A percentile compares a stretch with the other conserved stretches of the same genome.
These are phyloP conservation scores for Linderniella brevidens DNA, from an alignment of 257 asterid species.

Conservation along the genomic window DNA sequence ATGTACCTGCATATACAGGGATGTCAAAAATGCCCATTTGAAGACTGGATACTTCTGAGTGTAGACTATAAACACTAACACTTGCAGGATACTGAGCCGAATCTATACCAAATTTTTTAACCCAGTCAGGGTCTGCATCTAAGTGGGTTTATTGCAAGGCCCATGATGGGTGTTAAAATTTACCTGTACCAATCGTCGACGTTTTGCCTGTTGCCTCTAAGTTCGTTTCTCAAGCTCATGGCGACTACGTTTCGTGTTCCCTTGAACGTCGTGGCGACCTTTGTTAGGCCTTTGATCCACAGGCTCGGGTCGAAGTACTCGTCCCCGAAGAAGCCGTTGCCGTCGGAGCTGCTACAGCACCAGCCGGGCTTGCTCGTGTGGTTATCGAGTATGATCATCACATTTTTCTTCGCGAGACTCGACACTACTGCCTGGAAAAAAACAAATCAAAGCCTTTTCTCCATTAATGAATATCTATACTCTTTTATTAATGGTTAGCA, in stretches of 20 bases:
- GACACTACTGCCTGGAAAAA: conserved; percentile 68
- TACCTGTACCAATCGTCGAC: conserved; percentile 76
- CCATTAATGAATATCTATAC: neutral
- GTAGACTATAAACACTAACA: too few species aligned
- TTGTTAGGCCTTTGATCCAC: conserved; percentile 71
- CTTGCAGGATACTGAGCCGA: too few species aligned
- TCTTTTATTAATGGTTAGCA: too few species aligned
- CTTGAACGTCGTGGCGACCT: conserved; percentile 54
- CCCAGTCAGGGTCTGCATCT: too few species aligned
- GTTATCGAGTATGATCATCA: conserved; percentile 77
- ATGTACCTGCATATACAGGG: conserved; percentile 35
- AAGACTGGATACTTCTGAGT: too few species aligned
- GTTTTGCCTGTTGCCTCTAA: conserved; percentile 63
- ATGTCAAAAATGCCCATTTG: too few species aligned
- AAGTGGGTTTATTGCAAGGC: neutral
- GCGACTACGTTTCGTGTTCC: conserved; percentile 40
- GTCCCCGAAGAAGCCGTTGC: conserved; percentile 91
- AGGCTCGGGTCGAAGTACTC: conserved; percentile 49
- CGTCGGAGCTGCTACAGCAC: conserved; percentile 79
- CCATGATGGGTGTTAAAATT: neutral
- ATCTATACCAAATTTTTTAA: too few species aligned
- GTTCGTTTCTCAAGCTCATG: conserved; percentile 94
- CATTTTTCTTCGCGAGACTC: conserved; percentile 53
- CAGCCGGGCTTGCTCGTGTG: conserved; percentile 92
- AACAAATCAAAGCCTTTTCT: neutral